phyloP scores from a whole-genome alignment of 2,329 filamentous ascomycete genomes.

The Fusarium zealandicum region DNA sequence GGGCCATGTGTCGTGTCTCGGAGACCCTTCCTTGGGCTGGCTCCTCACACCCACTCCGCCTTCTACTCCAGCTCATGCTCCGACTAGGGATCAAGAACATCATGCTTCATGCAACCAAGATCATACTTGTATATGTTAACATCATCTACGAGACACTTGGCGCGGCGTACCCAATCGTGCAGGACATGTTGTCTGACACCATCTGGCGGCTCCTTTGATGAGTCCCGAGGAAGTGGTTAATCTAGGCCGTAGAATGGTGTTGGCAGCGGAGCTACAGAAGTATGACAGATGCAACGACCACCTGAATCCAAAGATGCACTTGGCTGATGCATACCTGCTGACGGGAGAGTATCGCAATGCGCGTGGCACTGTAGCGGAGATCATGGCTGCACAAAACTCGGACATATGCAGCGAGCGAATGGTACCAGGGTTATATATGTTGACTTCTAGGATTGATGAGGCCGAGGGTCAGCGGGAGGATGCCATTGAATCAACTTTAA shows the following conservation, averaged over 20 bases:
- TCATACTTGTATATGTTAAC: neutral
- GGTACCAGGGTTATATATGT: neutral
- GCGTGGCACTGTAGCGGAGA: neutral
- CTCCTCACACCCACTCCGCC: neutral
- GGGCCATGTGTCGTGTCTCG: neutral
- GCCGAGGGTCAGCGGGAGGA: neutral
- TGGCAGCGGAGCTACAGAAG: neutral
- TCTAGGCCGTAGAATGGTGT: neutral
- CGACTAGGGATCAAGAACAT: neutral
- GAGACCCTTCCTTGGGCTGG: neutral
- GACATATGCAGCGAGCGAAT: neutral
- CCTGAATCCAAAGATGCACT: neutral
- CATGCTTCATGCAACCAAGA: neutral
- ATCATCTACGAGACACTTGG: neutral
- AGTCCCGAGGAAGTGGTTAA: neutral
- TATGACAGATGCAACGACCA: neutral
- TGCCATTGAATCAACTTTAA: neutral
- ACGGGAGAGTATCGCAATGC: neutral
- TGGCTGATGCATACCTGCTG: neutral
- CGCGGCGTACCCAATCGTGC: neutral
- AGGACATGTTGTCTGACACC: neutral
- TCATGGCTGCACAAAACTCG: neutral
- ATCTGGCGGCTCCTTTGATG: neutral
- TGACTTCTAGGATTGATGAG: neutral
- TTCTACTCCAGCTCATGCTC: neutral